Evolutionary conservation across 2,329 filamentous ascomycete species (phyloP).

Genomic region (Neospermospora avenae): DNA sequence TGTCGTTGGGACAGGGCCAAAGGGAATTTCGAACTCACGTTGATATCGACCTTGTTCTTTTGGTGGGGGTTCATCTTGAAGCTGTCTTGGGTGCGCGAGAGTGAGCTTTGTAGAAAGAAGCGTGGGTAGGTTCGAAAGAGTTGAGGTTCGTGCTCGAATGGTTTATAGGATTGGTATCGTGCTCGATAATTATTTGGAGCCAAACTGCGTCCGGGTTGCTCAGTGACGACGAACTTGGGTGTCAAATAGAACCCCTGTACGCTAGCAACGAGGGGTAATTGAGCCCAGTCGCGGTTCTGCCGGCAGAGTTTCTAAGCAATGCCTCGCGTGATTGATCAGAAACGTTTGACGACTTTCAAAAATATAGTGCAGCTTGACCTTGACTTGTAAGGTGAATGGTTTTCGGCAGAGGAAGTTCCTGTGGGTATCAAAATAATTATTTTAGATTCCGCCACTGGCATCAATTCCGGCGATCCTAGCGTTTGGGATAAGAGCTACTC

Average conservation of each 20-base stretch:
- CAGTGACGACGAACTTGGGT: not conserved
- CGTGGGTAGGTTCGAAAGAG: not conserved
- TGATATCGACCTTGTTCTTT: slow-evolving; percentile 98
- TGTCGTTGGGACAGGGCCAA: slow-evolving; percentile 8
- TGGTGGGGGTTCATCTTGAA: slow-evolving; percentile 86
- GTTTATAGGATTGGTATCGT: slow-evolving; percentile 1
- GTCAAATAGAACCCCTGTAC: not conserved
- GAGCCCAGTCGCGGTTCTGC: not conserved
- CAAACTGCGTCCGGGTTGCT: not conserved
- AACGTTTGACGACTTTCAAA: not conserved
- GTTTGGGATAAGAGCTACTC: not conserved
- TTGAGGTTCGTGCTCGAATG: not conserved
- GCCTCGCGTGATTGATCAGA: not conserved
- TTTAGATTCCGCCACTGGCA: not conserved
- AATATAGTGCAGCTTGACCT: not conserved
- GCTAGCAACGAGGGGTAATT: slow-evolving; percentile 5
- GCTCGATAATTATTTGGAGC: not conserved
- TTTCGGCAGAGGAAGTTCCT: not conserved
- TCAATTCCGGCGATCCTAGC: not conserved
- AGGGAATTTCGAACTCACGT: slow-evolving; percentile 56
- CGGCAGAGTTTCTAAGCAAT: not conserved
- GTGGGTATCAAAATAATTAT: not conserved
- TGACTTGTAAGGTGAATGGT: too few species aligned
- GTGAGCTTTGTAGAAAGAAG: not conserved
- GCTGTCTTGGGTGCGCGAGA: not conserved